Conservation (phyloP, 345 rosid genomes). For the Punica granatum region DNA sequence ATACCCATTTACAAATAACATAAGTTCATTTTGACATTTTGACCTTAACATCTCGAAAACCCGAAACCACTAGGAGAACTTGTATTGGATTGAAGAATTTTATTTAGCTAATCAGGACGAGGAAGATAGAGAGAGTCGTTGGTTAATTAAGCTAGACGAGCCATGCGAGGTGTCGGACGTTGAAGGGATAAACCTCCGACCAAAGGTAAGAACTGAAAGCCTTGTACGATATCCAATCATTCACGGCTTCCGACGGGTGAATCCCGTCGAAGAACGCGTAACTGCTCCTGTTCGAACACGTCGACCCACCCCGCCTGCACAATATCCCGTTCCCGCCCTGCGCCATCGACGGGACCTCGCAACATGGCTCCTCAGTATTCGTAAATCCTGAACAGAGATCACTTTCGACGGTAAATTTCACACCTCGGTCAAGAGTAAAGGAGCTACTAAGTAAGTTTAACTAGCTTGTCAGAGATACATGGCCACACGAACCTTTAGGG, state of each 20-base stretch:
- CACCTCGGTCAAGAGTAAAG: too few relatives aligned
- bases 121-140: too few relatives aligned
- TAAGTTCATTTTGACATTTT: too few relatives aligned
- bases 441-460: neutral
- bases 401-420: too few relatives aligned
- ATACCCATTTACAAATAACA: too few relatives aligned
- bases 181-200: constrained; percentile 42
- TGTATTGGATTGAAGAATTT: too few relatives aligned
- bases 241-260: constrained; percentile 59
- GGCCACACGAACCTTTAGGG: constrained; percentile 22
- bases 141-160: too few relatives aligned
- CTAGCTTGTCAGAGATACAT: neutral
- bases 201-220: constrained; percentile 27
- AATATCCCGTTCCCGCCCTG: constrained; percentile 30
- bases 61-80: neutral
- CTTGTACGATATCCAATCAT: constrained; percentile 29
- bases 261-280: constrained; percentile 50
- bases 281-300: constrained; percentile 21
- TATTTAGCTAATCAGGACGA: too few relatives aligned
- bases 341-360: constrained; percentile 19
- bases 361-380: constrained; percentile 17
- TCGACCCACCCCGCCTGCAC: constrained; percentile 27
- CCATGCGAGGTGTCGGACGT: constrained; percentile 29
- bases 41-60: neutral
- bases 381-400: constrained; percentile 9